Evolutionary conservation across 257 asterid genomes (phyloP), one percentile per base, ranked within the genome.

Genomic region (Gentiana straminea): DNA sequence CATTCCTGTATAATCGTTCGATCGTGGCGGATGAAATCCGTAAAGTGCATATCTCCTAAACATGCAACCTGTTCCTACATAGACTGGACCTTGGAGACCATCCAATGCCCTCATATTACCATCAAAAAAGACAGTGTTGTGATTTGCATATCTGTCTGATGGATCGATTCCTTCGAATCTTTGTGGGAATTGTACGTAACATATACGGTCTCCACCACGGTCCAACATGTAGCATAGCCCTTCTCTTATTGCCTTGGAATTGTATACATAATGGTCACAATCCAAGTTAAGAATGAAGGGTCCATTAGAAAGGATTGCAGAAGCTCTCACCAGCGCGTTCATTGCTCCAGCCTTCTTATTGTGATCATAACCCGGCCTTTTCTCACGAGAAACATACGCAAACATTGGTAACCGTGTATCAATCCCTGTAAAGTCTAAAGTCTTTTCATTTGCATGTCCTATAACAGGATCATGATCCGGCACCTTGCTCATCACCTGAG

Each of bases 201-300:
- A 84, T 15, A 91, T 68, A 7, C 98, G 94, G 51, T 91, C 98
- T 37, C 98, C 98, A 4, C 95, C 95, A 7, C 98, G 81, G 60
- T 91, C 98, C 93, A 91, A 76, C 98, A 91, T 91, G 74, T 87
- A 87, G 57, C 98, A 91, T 72, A 91, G 84, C 6, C 98, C 98
- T 73, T 91, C 96, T 61, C 75, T 69, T 24, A 91, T 54, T 2
- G 92, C 95, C 81, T 66, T 71, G n/a, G 82, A 83, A 50, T 91
- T 83, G 72, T 91, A 91, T 64, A 91, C 68, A 13, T 91, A 87
- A 66, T 91, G 98, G 50, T 91, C 98, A 48, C 98, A 91, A 36
- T 91, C 98, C 77, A 91, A 69, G 78, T 91, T 91, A 62, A 91
- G 79, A 60, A 91, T 91, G 75, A 91, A 91, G 0, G 98, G 92